These are phyloP conservation scores for Periconia sp. DNA, from an alignment of 2,329 filamentous ascomycete species.

Conservation along the genomic window DNA sequence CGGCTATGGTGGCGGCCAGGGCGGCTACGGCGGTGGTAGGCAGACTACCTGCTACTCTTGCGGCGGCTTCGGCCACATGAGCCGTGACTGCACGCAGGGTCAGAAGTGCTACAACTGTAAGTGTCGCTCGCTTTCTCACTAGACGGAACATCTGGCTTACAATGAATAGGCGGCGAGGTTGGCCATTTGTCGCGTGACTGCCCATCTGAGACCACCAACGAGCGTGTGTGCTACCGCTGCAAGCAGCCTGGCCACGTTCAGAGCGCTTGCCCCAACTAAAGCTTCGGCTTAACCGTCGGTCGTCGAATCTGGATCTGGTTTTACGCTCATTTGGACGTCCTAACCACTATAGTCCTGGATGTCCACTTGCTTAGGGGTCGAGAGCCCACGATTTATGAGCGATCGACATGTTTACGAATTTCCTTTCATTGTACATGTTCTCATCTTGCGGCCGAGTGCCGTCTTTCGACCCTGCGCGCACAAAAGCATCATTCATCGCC, in stretches of 20 bases:
- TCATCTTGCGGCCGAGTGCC: constrained; percentile 42
- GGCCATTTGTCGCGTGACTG: constrained; percentile 96
- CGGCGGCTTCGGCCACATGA: constrained; percentile 96
- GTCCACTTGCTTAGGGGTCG: constrained; percentile 30
- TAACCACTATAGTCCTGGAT: constrained; percentile 19
- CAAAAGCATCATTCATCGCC: constrained; percentile 40
- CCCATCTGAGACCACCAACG: constrained; percentile 83
- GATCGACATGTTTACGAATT: constrained; percentile 41
- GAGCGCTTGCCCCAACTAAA: constrained; percentile 87
- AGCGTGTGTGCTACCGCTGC: constrained; percentile 99
- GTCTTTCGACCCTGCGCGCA: constrained; percentile 39
- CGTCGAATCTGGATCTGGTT: constrained; percentile 33
- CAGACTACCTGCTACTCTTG: constrained; percentile 89
- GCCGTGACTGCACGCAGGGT: constrained; percentile 96
- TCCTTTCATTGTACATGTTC: constrained; percentile 43
- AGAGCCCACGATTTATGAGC: constrained; percentile 28
- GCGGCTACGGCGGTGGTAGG: constrained; percentile 47
- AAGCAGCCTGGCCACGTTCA: constrained; percentile 87
- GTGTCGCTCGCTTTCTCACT: constrained; percentile 22
- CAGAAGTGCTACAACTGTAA: constrained; percentile 99
- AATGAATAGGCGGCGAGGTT: constrained; percentile 68
- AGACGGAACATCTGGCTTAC: constrained; percentile 22
- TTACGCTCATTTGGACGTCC: constrained; percentile 22
- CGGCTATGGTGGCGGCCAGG: constrained; percentile 49
- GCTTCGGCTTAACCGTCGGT: constrained; percentile 25